Percentiles rank a stretch among this genome's conserved stretches.
Conservation (phyloP, 495 filamentous ascomycete genomes). For the Podospora fimiseda region DNA sequence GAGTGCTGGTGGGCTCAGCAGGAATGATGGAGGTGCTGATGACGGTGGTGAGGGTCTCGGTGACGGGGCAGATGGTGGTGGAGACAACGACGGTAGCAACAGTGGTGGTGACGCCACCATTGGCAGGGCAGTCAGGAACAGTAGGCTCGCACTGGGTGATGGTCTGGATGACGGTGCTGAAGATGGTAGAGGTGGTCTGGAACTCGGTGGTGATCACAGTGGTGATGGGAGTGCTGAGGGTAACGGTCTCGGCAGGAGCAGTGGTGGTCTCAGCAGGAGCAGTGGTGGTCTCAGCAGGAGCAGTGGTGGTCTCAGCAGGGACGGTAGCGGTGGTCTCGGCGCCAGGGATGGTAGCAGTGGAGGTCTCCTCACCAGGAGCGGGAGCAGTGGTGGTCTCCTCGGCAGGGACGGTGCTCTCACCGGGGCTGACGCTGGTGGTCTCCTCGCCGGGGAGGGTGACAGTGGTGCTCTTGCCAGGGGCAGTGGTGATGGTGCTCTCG, state of each 20-base stretch:
- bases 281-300: slow-evolving; percentile 3
- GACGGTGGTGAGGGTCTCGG: slow-evolving; percentile 32
- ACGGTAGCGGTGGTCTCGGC: slow-evolving; percentile 4
- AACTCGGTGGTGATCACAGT: slow-evolving; percentile 26
- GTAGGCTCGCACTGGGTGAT: slow-evolving; percentile 54
- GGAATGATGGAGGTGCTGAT: slow-evolving; percentile 7
- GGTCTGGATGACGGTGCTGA: slow-evolving; percentile 51
- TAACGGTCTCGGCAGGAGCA: slow-evolving; percentile 8
- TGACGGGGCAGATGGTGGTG: slow-evolving; percentile 54
- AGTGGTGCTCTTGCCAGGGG: slow-evolving; percentile 18
- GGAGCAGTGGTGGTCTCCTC: slow-evolving; percentile 4
- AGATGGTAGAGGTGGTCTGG: slow-evolving; percentile 53
- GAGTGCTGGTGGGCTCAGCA: neutral
- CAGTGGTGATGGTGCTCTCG: slow-evolving; percentile 16
- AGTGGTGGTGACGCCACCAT: slow-evolving; percentile 37
- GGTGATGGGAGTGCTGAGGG: slow-evolving; percentile 18
- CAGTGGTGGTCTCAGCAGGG: no score
- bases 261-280: slow-evolving; percentile 11
- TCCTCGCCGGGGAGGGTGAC: neutral
- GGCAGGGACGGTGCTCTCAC: neutral
- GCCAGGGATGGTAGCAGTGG: slow-evolving; percentile 1
- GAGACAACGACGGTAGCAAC: slow-evolving; percentile 55
- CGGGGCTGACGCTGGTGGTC: neutral
- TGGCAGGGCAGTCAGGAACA: slow-evolving; percentile 53
- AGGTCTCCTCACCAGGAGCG: slow-evolving; percentile 1